These are phyloP conservation scores for Malassezia caprae DNA, from an alignment of 1,284 basidiomycete species.

Conservation along the genomic window DNA sequence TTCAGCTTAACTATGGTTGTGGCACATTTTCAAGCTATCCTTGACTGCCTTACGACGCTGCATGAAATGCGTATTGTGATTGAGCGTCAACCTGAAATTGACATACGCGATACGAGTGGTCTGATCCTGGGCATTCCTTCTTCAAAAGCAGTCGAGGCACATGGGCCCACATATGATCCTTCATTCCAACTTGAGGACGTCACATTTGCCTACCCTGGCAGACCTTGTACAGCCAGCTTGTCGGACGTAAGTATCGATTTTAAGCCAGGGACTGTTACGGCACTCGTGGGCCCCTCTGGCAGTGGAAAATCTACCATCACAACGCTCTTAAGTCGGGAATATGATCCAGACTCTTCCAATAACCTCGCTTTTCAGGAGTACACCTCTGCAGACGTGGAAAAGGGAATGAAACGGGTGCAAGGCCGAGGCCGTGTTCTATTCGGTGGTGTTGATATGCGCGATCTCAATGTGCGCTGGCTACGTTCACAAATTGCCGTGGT, in stretches of 20 bases:
- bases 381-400: not conserved
- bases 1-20: slow-evolving; percentile 42
- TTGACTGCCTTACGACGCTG: slow-evolving; percentile 31
- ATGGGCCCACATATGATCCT: slow-evolving; percentile 19
- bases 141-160: not conserved
- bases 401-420: slow-evolving; percentile 9
- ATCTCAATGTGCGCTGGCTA: slow-evolving; percentile 49
- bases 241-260: slow-evolving; percentile 29
- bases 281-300: slow-evolving; percentile 46
- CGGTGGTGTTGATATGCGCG: slow-evolving; percentile 44
- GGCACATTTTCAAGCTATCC: slow-evolving; percentile 35
- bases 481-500: slow-evolving; percentile 51
- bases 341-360: slow-evolving; percentile 48
- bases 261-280: slow-evolving; percentile 39
- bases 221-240: slow-evolving; percentile 33
- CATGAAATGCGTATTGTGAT: slow-evolving; percentile 32
- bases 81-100: slow-evolving; percentile 39
- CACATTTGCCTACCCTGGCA: slow-evolving; percentile 40
- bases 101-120: slow-evolving; percentile 31
- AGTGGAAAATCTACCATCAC: slow-evolving; percentile 50
- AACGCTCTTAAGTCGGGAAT: slow-evolving; percentile 49
- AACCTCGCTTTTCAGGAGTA: slow-evolving; percentile 1
- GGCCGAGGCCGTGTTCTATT: slow-evolving; percentile 38
- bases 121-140: slow-evolving; percentile 16
- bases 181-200: slow-evolving; percentile 31